These are phyloP conservation scores for Aeminium ludgeri DNA, from an alignment of 495 filamentous ascomycete species.

Conservation along the genomic window DNA sequence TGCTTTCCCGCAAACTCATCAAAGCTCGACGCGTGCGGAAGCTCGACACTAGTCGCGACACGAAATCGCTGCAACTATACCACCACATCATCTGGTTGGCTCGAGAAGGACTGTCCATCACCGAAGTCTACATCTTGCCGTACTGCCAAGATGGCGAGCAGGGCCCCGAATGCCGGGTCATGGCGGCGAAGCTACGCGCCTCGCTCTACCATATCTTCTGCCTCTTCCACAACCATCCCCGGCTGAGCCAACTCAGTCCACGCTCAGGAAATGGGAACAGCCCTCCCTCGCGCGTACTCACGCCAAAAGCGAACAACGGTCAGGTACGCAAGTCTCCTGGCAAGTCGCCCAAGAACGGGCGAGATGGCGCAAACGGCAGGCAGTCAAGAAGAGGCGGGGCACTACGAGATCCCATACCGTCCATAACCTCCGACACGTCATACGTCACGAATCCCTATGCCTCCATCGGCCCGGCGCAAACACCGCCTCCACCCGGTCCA, in stretches of 20 bases:
- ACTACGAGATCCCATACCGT: conserved; percentile 27
- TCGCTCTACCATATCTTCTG: conserved; percentile 95
- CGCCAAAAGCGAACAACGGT: conserved; percentile 5
- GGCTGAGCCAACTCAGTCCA: conserved; percentile 33
- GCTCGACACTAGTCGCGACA: conserved; percentile 59
- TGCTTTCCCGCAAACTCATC: conserved; percentile 70
- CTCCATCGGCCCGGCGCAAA: conserved; percentile 15
- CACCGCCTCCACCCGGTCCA: conserved; percentile 13
- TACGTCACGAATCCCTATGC: conserved; percentile 29
- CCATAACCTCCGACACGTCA: conserved; percentile 27
- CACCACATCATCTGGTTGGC: conserved; percentile 93
- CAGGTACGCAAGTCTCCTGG: conserved; percentile 5
- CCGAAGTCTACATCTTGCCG: conserved; percentile 76
- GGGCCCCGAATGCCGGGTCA: conserved; percentile 42
- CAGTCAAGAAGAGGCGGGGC: conserved; percentile 16
- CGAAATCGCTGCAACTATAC: conserved; percentile 67
- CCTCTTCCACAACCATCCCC: conserved; percentile 72
- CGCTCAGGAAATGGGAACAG: conserved; percentile 7
- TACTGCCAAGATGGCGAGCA: conserved; percentile 39
- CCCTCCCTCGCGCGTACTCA: conserved; percentile 6
- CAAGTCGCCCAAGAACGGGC: conserved; percentile 3
- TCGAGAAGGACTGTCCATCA: conserved; percentile 70
- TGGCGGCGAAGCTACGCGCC: conserved; percentile 79
- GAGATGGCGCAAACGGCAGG: conserved; percentile 11
- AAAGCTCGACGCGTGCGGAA: conserved; percentile 71